These are phyloP conservation scores for Neoboletus brunneissimus DNA, from an alignment of 768 basidiomycete genomes.

Conservation along the genomic window DNA sequence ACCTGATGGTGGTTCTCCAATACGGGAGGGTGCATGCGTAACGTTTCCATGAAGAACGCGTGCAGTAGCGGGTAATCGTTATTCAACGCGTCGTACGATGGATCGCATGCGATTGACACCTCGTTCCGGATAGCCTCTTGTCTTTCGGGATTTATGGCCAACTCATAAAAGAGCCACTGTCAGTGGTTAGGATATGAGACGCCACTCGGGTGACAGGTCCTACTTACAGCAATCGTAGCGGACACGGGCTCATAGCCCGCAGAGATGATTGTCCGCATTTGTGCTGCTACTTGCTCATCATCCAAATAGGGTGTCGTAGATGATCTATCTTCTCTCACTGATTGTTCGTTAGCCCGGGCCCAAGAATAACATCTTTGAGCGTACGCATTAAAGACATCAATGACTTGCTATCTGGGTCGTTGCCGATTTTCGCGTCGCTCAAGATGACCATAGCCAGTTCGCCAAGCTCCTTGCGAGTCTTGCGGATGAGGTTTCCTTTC, in stretches of 20 bases:
- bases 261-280: constrained; percentile 63
- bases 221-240: constrained; percentile 34
- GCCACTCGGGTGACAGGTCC: background rate
- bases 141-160: constrained; percentile 47
- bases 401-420: constrained; percentile 44
- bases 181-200: constrained; percentile 4
- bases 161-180: constrained; percentile 66
- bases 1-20: constrained; percentile 67
- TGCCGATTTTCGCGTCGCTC: constrained; percentile 48
- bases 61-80: constrained; percentile 53
- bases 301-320: constrained; percentile 38
- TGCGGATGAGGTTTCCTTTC: constrained; percentile 56
- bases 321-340: constrained; percentile 45
- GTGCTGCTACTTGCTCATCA: constrained; percentile 52
- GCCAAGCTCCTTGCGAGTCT: constrained; percentile 53
- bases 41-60: constrained; percentile 57
- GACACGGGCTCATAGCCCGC: constrained; percentile 48
- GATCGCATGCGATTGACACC: constrained; percentile 42
- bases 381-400: constrained; percentile 56
- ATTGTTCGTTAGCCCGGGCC: constrained; percentile 1
- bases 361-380: background rate
- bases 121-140: constrained; percentile 60
- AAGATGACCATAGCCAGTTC: constrained; percentile 50
- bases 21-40: constrained; percentile 61
- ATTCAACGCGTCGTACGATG: constrained; percentile 52